Conservation (phyloP, 108 stramenopile species). For the Stephanodiscus triporus region DNA sequence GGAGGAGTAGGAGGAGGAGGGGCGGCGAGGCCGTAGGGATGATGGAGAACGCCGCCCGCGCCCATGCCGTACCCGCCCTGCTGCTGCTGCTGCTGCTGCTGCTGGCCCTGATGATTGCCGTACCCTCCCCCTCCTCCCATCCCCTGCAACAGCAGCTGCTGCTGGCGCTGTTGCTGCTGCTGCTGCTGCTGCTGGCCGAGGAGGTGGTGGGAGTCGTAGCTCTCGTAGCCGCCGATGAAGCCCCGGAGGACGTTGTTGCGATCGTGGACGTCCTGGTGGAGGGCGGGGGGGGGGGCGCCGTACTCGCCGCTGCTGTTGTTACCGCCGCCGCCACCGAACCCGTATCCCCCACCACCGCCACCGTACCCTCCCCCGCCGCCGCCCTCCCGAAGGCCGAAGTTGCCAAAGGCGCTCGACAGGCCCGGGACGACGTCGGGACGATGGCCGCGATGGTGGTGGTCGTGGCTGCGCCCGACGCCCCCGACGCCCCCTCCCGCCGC, state of each 20-base stretch:
- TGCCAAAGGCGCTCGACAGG: slow-evolving; percentile 24
- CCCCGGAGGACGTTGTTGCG: slow-evolving; percentile 11
- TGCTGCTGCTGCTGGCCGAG: not conserved
- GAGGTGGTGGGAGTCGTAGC: not conserved
- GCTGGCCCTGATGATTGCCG: slow-evolving; percentile 11
- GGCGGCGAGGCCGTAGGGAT: not conserved
- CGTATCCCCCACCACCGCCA: not conserved
- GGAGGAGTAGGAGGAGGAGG: not conserved
- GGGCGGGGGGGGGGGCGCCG: not conserved
- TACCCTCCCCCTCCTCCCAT: not conserved
- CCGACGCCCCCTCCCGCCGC: not conserved
- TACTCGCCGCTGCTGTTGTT: not conserved
- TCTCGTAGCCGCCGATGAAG: not conserved
- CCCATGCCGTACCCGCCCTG: slow-evolving; percentile 1
- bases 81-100: slow-evolving; percentile 21
- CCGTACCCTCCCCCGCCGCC: not conserved
- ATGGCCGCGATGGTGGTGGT: no score
- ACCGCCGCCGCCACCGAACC: no score
- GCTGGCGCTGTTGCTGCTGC: no score
- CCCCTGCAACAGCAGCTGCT: not conserved
- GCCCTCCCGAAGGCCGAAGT: slow-evolving; percentile 18
- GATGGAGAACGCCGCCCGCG: not conserved
- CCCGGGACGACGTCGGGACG: slow-evolving; percentile 18
- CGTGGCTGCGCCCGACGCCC: not conserved
- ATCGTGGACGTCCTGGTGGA: not conserved